Evolutionary conservation across 2,329 filamentous ascomycete species (phyloP).

Genomic region (Lanzia echinophila): DNA sequence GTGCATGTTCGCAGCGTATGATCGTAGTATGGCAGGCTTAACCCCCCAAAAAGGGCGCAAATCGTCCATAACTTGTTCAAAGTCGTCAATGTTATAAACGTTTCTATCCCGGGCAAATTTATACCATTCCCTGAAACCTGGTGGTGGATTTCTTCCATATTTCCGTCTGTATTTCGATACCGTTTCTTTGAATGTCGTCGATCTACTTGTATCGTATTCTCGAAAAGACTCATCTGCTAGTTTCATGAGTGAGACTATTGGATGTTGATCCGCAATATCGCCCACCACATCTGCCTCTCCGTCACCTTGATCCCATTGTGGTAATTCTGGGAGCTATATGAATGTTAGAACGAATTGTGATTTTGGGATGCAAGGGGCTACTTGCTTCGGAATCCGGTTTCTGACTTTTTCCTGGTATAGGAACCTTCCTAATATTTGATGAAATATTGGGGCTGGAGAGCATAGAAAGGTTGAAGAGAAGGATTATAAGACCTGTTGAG

Average conservation of each 20-base stretch:
- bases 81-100: constrained; percentile 55
- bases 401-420: constrained; percentile 15
- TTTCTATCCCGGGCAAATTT: constrained; percentile 44
- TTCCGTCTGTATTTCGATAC: constrained; percentile 49
- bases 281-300: constrained; percentile 18
- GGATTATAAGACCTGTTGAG: constrained; percentile 17
- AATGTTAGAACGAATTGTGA: not conserved
- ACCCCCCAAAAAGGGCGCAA: constrained; percentile 52
- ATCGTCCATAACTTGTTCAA: constrained; percentile 58
- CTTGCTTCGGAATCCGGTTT: constrained; percentile 15
- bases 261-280: constrained; percentile 24
- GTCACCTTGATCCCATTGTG: constrained; percentile 22
- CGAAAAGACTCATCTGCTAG: constrained; percentile 28
- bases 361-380: not conserved
- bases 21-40: constrained; percentile 29
- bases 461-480: constrained; percentile 25
- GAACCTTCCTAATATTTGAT: constrained; percentile 22
- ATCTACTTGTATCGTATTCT: constrained; percentile 31
- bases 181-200: constrained; percentile 43
- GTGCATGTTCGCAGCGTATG: constrained; percentile 37
- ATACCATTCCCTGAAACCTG: constrained; percentile 57
- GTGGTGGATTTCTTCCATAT: constrained; percentile 54
- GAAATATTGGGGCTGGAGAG: constrained; percentile 23
- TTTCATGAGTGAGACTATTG: constrained; percentile 28
- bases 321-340: constrained; percentile 21